A percentile compares a stretch with the other conserved stretches of the same genome.
These are phyloP conservation scores for Berberis thunbergii DNA, from an alignment of 164 flowering plant species.

Conservation along the genomic window DNA sequence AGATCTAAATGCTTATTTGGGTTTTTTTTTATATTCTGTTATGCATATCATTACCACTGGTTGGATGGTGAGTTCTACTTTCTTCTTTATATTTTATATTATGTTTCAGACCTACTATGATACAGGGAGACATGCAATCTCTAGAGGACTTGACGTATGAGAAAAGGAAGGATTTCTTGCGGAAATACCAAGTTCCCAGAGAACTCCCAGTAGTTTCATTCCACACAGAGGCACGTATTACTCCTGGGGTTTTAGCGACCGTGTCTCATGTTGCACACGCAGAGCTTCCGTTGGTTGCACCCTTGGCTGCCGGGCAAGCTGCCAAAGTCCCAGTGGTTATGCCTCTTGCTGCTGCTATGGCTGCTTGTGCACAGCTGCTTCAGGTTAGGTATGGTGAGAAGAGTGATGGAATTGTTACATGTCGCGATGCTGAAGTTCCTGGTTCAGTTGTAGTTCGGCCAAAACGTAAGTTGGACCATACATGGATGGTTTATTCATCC, in stretches of 20 bases:
- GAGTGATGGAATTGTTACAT: constrained; percentile 90
- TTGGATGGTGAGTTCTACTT: neutral
- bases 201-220: constrained; percentile 86
- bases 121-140: constrained; percentile 86
- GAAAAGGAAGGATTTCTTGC: constrained; percentile 67
- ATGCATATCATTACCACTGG: neutral
- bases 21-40: neutral
- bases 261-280: constrained; percentile 90
- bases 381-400: constrained; percentile 77
- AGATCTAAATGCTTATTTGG: neutral
- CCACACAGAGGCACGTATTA: constrained; percentile 77
- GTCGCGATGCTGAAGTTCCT: constrained; percentile 95
- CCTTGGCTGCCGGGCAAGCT: constrained; percentile 35
- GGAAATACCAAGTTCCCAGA: constrained; percentile 49
- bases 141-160: constrained; percentile 89
- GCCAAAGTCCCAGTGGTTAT: constrained; percentile 75
- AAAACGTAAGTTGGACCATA: constrained; percentile 74
- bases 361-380: constrained; percentile 87
- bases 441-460: constrained; percentile 86
- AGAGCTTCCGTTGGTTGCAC: constrained; percentile 53
- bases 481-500: constrained; percentile 95
- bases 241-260: constrained; percentile 75
- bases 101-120: constrained; percentile 3
- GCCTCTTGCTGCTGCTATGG: constrained; percentile 92
- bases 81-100: neutral